Percentiles rank a stretch among this genome's conserved stretches.
phyloP scores from a whole-genome alignment of 169 alveolate species.

The Cryptosporidium xiaoi region DNA sequence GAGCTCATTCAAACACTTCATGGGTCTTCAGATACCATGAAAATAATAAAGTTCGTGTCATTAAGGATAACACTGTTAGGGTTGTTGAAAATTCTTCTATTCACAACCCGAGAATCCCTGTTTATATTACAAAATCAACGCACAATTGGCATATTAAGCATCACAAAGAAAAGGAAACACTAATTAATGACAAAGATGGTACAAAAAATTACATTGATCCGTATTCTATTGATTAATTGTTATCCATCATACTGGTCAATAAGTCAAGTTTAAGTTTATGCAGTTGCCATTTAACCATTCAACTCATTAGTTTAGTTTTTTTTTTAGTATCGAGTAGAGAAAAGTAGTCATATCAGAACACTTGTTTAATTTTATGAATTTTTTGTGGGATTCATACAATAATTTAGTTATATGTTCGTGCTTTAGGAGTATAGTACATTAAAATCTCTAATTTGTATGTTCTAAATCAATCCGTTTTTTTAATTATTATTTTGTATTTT shows the following conservation, averaged over 20 bases:
- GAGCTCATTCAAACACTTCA: slow-evolving; percentile 65
- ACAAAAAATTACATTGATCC: slow-evolving; percentile 8
- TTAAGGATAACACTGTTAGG: slow-evolving; percentile 47
- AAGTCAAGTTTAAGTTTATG: too few relatives aligned
- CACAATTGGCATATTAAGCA: slow-evolving; percentile 67
- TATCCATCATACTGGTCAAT: background rate
- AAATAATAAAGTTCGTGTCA: slow-evolving; percentile 3
- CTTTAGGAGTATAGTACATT: too few relatives aligned
- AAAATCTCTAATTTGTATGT: too few relatives aligned
- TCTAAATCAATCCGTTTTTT: too few relatives aligned
- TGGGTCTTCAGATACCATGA: slow-evolving; percentile 45
- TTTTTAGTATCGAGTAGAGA: too few relatives aligned
- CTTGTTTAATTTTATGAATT: too few relatives aligned
- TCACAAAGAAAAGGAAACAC: slow-evolving; percentile 11
- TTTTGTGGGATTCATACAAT: too few relatives aligned
- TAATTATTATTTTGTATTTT: too few relatives aligned
- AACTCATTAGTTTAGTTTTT: too few relatives aligned
- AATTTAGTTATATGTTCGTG: too few relatives aligned
- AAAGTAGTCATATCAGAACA: too few relatives aligned
- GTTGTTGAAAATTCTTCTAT: slow-evolving; percentile 58
- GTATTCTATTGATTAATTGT: background rate
- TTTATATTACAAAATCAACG: slow-evolving; percentile 58
- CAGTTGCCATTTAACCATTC: too few relatives aligned
- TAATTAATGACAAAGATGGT: background rate
- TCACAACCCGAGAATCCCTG: slow-evolving; percentile 31